Evolutionary conservation across 805 yeast genomes (phyloP).

Genomic region (Yarrowia sp.): DNA sequence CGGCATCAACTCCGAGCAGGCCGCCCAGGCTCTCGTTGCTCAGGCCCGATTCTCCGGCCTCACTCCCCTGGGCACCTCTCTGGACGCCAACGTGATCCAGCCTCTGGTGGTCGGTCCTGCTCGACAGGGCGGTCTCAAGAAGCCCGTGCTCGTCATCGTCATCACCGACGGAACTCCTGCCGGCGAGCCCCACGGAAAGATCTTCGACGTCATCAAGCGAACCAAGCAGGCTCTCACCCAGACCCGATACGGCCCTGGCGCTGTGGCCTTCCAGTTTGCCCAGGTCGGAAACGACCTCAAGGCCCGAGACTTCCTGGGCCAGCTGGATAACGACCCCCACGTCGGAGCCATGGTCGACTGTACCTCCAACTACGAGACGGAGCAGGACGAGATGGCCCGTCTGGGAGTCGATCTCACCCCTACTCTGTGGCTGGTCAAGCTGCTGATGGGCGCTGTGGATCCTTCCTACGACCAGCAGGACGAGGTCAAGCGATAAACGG

Average conservation of each 20-base stretch:
- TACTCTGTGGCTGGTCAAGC: constrained; percentile 37
- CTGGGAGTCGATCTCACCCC: constrained; percentile 37
- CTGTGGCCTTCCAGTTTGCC: constrained; percentile 39
- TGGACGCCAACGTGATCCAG: constrained; percentile 35
- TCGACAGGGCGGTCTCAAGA: constrained; percentile 31
- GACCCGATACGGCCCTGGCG: constrained; percentile 36
- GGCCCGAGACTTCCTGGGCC: constrained; percentile 36
- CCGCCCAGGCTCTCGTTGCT: constrained; percentile 32
- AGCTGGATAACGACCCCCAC: constrained; percentile 35
- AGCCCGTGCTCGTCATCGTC: constrained; percentile 37
- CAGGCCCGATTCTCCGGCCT: constrained; percentile 35
- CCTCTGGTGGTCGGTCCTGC: constrained; percentile 36
- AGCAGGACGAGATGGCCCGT: constrained; percentile 38
- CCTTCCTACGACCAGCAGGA: constrained; percentile 37
- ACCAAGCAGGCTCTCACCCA: constrained; percentile 33
- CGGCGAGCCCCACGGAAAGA: constrained; percentile 34
- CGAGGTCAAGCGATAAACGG: constrained; percentile 27
- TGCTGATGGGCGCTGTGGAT: constrained; percentile 37
- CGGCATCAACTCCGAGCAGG: constrained; percentile 33
- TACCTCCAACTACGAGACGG: constrained; percentile 37
- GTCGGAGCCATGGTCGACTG: constrained; percentile 37
- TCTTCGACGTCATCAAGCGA: constrained; percentile 33
- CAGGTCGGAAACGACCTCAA: constrained; percentile 39
- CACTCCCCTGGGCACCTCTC: constrained; percentile 36
- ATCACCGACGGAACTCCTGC: constrained; percentile 40